Base-by-base conservation (phyloP, 208 protist species). In the Leishmania martiniquensis region DNA sequence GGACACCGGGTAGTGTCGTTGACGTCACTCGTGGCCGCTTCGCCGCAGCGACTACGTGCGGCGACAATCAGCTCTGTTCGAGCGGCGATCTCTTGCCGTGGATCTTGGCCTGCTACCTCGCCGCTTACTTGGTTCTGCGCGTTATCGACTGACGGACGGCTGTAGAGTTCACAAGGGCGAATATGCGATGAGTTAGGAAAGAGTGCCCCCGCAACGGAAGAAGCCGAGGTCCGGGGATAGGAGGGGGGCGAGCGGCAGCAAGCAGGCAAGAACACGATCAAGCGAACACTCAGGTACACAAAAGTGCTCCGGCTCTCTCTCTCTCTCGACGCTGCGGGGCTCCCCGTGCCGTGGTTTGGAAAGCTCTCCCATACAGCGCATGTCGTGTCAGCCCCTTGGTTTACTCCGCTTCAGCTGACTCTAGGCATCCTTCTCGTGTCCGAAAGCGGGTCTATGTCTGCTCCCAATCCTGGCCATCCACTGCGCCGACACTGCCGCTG, bases 31-130 rank as follows among this genome's bases (percentile, higher is more conserved):
- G 13, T 52, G 4, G 17, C 49, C 25, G 22, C 29, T 13, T 45
- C 22, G 52, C 52, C 7, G 29, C 4, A 9, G 22, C 70, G 49
- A 22, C 32, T 15, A 29, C n/a, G n/a, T 4, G n/a, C 25, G 29
- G 47, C 22, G 42, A 52, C 34, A 20, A 62, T 49, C 47, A 47
- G 15, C 29, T 68, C 12, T 47, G 49, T 34, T 37, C 9, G 13
- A 71, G 15, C 32, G 29, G 7, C 45, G 34, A 59, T 47, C 45
- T 78, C 42, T 10, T 45, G 22, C 66, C 42, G 76, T 80, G 76
- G 76, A 22, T 72, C 20, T 34, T 74, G 29, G 34, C 29, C 34
- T 80, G 76, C 52, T 60, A 57, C 76, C 49, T 80, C 17, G 76
- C 76, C 22, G 32, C 7, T 7, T 74, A 75, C n/a, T 75, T 74